Evolutionary conservation across 1,284 basidiomycete genomes (phyloP), one percentile per base, ranked within the genome.

Genomic region (Ganoderma leucocontextum): DNA sequence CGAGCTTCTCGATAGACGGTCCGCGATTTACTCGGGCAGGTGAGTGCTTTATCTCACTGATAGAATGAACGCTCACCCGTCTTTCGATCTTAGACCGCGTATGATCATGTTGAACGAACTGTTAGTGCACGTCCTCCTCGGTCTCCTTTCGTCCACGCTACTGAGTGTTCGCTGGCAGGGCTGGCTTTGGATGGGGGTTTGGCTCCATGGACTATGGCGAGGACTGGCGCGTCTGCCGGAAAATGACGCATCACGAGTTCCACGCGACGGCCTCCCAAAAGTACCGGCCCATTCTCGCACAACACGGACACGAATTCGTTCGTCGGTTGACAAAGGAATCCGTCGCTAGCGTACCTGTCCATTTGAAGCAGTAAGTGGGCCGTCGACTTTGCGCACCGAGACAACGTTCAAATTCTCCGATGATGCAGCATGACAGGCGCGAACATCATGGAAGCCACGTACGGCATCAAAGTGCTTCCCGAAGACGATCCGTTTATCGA

Each of bases 181-280:
- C 81, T 67, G 83, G 82, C 33, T 79, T 80, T 74, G 78, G 76
- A 19, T 85, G 82, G 71, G 80, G 75, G 61, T 70, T 77, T 1
- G 73, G 72, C 0, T 74, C 83, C 12, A 73, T 82, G 71, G 73
- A 75, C 44, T 85, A 86, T 65, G 79, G 80, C 5, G 76, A 82
- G 2, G 72, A 72, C 61, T 87, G 84, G 85, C 80, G 82, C 25
- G 67, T 72, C 1, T 80, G 83, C 58, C 75, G 83, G 36, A 78
- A 77, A 61, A 71, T 82, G 41, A 79, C 82, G 47, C 81, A 83
- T 52, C 69, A 62, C 17, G 69, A 71, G 35, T 73, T 75, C 53
- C 63, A 72, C 62, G 61, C 72, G 35, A 55, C 38, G 3, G 4
- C 65, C 6, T 59, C 72, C 55, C 60, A 68, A 47, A 67, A 70